Percentiles rank a stretch among this genome's conserved stretches.
These are phyloP conservation scores for Eremochloa ophiuroides DNA, from an alignment of 176 grass and related monocot genomes.

Conservation along the genomic window DNA sequence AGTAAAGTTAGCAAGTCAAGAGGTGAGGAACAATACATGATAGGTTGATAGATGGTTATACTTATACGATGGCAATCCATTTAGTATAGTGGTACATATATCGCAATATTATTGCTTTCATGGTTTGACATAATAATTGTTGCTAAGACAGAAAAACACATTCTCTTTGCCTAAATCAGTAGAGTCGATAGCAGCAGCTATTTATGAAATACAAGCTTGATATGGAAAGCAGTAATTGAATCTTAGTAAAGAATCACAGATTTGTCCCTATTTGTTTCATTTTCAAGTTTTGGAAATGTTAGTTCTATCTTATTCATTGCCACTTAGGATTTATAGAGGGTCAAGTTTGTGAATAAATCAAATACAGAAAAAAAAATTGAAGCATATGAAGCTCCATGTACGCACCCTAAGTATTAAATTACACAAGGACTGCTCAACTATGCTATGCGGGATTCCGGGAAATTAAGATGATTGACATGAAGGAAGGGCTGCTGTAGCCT, in stretches of 20 bases:
- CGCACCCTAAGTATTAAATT: not conserved
- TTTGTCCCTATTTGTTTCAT: not conserved
- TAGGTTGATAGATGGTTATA: not conserved
- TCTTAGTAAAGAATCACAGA: not conserved
- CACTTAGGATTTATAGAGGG: not conserved
- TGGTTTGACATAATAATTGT: not conserved
- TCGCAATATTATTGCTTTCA: not conserved
- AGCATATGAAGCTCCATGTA: not conserved
- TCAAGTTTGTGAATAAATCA: not conserved
- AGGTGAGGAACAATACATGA: not conserved
- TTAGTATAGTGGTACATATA: not conserved
- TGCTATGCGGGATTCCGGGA: slow-evolving; percentile 2
- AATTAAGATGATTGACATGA: not conserved
- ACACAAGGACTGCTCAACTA: not conserved
- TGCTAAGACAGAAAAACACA: not conserved
- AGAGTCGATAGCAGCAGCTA: not conserved
- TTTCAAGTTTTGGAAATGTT: not conserved
- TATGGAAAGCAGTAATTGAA: not conserved
- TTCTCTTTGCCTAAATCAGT: not conserved
- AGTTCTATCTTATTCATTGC: not conserved
- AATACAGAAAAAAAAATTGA: slow-evolving; percentile 4
- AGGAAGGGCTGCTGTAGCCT: not conserved
- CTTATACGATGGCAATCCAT: not conserved
- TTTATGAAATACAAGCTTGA: not conserved
- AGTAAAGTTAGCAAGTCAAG: not conserved